Percentiles rank a stretch among this genome's conserved stretches.
Conservation (phyloP, 2,329 filamentous ascomycete species). For the Pezicula radicicola region DNA sequence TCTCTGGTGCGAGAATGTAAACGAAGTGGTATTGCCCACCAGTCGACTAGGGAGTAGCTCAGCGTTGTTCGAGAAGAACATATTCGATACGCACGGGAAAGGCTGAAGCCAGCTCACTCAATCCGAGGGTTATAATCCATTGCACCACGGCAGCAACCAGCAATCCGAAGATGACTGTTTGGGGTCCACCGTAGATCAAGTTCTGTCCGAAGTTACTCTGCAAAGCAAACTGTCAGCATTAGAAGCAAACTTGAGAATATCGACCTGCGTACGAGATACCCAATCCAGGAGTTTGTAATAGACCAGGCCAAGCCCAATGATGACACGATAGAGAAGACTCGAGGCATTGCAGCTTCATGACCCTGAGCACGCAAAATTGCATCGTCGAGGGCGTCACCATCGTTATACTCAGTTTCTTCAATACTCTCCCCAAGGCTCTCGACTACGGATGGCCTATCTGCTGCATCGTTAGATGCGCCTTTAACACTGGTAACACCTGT, state of each 20-base stretch:
- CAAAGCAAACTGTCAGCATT: background rate
- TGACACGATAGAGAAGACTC: constrained; percentile 19
- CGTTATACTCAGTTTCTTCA: background rate
- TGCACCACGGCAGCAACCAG: constrained; percentile 20
- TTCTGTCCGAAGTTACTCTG: constrained; percentile 7
- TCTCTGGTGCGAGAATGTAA: constrained; percentile 17
- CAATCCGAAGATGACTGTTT: constrained; percentile 20
- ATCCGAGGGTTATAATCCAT: constrained; percentile 19
- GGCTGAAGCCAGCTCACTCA: constrained; percentile 25
- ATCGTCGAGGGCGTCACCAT: background rate
- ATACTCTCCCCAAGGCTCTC: background rate
- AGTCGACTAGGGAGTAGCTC: constrained; percentile 3
- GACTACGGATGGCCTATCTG: background rate
- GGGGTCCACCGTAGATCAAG: constrained; percentile 22
- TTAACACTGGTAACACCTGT: background rate
- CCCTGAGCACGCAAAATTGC: constrained; percentile 5
- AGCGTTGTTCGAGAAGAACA: too few relatives aligned
- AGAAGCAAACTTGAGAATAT: background rate
- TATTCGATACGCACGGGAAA: constrained; percentile 11
- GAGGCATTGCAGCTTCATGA: constrained; percentile 9
- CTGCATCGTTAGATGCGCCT: background rate
- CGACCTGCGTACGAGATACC: constrained; percentile 12
- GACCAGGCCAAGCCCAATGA: constrained; percentile 23
- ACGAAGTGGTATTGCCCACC: constrained; percentile 31
- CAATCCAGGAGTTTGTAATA: constrained; percentile 31